Evolutionary conservation across 2,329 filamentous ascomycete species (phyloP), one percentile per base, ranked within the genome.

Genomic region (Lachnellula arida): DNA sequence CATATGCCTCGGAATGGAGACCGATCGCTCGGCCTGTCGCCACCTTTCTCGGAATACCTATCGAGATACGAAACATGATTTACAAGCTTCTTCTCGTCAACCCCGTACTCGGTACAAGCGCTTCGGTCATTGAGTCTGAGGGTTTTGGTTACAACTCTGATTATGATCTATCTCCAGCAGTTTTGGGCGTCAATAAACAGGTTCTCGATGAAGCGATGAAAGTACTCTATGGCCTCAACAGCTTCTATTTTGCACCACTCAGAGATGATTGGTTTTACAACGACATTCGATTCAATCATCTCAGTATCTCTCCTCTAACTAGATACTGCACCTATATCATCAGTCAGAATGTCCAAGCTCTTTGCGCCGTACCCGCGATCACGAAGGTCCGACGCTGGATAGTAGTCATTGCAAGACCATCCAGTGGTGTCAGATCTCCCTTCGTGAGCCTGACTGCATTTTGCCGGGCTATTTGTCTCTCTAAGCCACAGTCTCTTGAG

Each of bases 71-170:
- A 2, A 17, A n/a, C 17, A 25, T 35, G 0, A 37, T 53, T 8
- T 53, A 46, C 9, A 14, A 39, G 15, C 25, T 53, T n/a, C 40
- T 53, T 12, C 50, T 53, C 11, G 32, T 46, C 17, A 46, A 53
- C 19, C 50, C 50, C 9, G 19, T 39, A 2, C 32, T 53, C 6
- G 49, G 40, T 8, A 5, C 2, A 25, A 22, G 42, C 12, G 2
- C 25, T 37, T 44, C 49, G 2, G 39, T 51, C 22, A 2, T 7
- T 15, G 5, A 44, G 37, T 2, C 5, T 3, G 25, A 14, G 5
- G 7, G 15, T 25, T 51, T 23, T 5, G 22, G 34, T 5, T 37
- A 11, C 3, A 15, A 11, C 5, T 37, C 34, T 5, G 15, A 15
- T 15, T 53, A 53, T 23, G 25, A 53, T n/a, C 42, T 53, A 5